Percentiles rank a stretch among this genome's conserved stretches.
These are phyloP conservation scores for Lodderomyces metapsilosis DNA, from an alignment of 1,139 yeast species.

Conservation along the genomic window DNA sequence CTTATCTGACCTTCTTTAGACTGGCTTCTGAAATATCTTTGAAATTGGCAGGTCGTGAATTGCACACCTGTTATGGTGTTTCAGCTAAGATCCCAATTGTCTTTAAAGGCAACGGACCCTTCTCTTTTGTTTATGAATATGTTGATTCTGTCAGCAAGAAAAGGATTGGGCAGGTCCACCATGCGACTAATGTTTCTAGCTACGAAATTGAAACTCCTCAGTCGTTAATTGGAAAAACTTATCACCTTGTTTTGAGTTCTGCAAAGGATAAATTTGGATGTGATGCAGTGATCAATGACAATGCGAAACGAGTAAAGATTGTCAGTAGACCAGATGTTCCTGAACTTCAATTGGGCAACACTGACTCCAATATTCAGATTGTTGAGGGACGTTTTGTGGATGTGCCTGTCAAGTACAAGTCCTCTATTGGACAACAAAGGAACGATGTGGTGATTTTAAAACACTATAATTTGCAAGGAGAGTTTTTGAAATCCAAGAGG, in stretches of 20 bases:
- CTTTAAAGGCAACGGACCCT: conserved; percentile 80
- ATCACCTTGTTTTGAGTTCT: conserved; percentile 58
- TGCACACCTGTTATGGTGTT: conserved; percentile 43
- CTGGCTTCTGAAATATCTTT: conserved; percentile 41
- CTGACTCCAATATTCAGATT: conserved; percentile 31
- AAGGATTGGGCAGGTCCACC: conserved; percentile 43
- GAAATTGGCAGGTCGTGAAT: conserved; percentile 11
- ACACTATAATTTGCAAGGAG: conserved; percentile 14
- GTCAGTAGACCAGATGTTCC: conserved; percentile 71
- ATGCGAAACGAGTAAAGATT: conserved; percentile 56
- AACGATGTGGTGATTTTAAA: conserved; percentile 29
- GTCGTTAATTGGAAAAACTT: conserved; percentile 66
- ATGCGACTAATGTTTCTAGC: conserved; percentile 43
- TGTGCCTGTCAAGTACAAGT: conserved; percentile 53
- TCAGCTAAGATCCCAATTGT: conserved; percentile 46
- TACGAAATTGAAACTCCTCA: conserved; percentile 52
- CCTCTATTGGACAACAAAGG: conserved; percentile 26
- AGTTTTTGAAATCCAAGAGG: conserved; percentile 4
- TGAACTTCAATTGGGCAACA: conserved; percentile 20
- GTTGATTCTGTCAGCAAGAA: conserved; percentile 36
- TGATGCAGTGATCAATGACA: conserved; percentile 48
- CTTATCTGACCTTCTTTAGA: conserved; percentile 53
- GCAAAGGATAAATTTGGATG: conserved; percentile 76
- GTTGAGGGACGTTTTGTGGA: conserved; percentile 61
- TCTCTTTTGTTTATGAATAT: conserved; percentile 55